phyloP scores from a whole-genome alignment of 169 alveolate species.

The Cryptosporidium viatorum region DNA sequence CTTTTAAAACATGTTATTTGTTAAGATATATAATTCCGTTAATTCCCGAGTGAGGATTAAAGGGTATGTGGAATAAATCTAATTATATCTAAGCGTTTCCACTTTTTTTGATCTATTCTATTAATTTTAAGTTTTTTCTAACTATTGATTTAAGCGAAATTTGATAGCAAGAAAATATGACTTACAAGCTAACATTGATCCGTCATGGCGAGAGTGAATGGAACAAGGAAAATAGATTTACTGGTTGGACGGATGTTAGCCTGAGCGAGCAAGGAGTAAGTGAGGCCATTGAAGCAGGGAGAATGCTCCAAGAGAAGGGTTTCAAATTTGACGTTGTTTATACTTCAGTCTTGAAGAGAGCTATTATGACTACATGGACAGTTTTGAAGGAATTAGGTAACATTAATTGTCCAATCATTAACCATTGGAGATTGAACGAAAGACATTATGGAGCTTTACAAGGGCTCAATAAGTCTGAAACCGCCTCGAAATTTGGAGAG shows the following conservation, averaged over 20 bases:
- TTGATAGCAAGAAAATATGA: not conserved
- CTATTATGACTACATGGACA: slow-evolving; percentile 91
- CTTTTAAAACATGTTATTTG: not conserved
- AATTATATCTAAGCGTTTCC: slow-evolving; percentile 11
- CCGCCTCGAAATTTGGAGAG: slow-evolving; percentile 96
- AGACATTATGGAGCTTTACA: slow-evolving; percentile 98
- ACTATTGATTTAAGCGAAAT: not conserved
- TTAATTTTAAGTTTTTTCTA: not conserved
- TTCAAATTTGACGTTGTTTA: slow-evolving; percentile 91
- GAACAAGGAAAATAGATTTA: slow-evolving; percentile 96
- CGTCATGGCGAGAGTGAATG: slow-evolving; percentile 96
- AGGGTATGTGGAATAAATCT: slow-evolving; percentile 4
- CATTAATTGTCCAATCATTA: slow-evolving; percentile 90
- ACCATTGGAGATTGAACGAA: slow-evolving; percentile 95
- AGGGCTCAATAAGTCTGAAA: slow-evolving; percentile 96
- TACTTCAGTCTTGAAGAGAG: slow-evolving; percentile 97
- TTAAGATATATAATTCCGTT: not conserved
- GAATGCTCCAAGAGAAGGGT: slow-evolving; percentile 87
- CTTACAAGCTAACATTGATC: slow-evolving; percentile 75
- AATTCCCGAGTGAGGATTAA: slow-evolving; percentile 32
- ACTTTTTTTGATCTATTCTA: not conserved
- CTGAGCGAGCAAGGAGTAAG: slow-evolving; percentile 92
- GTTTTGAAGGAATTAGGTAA: slow-evolving; percentile 90
- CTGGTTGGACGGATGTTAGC: slow-evolving; percentile 98
- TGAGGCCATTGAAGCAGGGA: slow-evolving; percentile 93